These are phyloP conservation scores for Penicillium sclerotigenum DNA, from an alignment of 2,329 filamentous ascomycete species.

Conservation along the genomic window DNA sequence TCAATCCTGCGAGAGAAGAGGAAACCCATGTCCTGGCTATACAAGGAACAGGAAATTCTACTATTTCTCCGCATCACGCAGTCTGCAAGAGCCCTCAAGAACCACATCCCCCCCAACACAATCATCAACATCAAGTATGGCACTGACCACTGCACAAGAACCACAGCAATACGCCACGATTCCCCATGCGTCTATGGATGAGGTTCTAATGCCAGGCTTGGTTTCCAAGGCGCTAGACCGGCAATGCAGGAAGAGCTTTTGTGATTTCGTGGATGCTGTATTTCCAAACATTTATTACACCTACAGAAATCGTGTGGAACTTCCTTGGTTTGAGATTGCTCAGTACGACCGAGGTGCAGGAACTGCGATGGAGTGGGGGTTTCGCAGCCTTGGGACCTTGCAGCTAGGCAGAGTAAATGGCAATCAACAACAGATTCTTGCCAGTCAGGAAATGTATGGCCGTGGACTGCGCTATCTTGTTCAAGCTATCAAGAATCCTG, in stretches of 20 bases:
- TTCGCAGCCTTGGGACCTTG: conserved; percentile 15
- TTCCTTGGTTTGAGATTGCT: conserved; percentile 22
- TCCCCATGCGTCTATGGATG: conserved; percentile 13
- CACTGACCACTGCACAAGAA: not conserved
- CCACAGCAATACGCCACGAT: too few species aligned
- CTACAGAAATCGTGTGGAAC: conserved; percentile 14
- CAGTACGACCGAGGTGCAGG: conserved; percentile 9
- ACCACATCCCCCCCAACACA: not conserved
- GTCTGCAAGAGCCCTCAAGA: not conserved
- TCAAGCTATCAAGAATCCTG: conserved; percentile 10
- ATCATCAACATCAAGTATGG: not conserved
- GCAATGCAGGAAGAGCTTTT: conserved; percentile 17
- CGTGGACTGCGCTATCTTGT: conserved; percentile 12
- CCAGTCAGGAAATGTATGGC: conserved; percentile 21
- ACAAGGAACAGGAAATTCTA: conserved; percentile 18
- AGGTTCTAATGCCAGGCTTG: conserved; percentile 8
- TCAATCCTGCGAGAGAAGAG: conserved; percentile 13
- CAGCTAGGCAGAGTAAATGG: conserved; percentile 15
- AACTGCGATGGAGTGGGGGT: conserved; percentile 7
- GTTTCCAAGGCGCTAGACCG: conserved; percentile 8
- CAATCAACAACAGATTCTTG: conserved; percentile 11
- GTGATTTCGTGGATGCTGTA: conserved; percentile 13
- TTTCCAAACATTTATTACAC: conserved; percentile 17
- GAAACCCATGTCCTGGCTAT: conserved; percentile 20
- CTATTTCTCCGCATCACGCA: conserved; percentile 1